A percentile compares a stretch with the other conserved stretches of the same genome.
Evolutionary conservation across 305 asterid genomes (phyloP).

Genomic region (Plantago rigida): DNA sequence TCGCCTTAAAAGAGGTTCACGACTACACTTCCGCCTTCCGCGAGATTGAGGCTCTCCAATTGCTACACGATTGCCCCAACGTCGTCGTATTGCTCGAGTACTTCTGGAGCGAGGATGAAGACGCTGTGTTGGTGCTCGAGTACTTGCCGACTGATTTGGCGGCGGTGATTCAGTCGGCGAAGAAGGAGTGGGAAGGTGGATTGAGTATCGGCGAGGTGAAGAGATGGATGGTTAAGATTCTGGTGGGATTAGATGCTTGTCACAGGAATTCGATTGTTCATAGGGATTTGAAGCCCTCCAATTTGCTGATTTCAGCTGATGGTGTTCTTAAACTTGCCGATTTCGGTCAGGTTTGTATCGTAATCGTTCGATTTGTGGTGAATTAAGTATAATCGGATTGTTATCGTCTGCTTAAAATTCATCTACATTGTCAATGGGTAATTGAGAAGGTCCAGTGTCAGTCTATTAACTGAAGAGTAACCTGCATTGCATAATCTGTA

Average conservation of each 20-base stretch:
- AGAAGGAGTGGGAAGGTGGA: slow-evolving; percentile 54
- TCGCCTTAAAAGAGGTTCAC: slow-evolving; percentile 84
- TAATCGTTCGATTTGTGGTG: not conserved
- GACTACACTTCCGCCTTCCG: slow-evolving; percentile 79
- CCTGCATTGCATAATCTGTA: too few species aligned
- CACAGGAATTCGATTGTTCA: slow-evolving; percentile 75
- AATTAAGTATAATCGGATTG: too few species aligned
- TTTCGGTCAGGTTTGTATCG: slow-evolving; percentile 66
- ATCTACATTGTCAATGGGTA: too few species aligned
- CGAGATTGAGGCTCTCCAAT: slow-evolving; percentile 78
- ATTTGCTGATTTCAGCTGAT: slow-evolving; percentile 72
- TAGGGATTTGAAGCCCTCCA: slow-evolving; percentile 81
- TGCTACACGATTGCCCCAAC: slow-evolving; percentile 60
- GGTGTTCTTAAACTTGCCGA: slow-evolving; percentile 86
- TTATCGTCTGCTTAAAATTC: too few species aligned
- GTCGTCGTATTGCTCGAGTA: slow-evolving; percentile 63
- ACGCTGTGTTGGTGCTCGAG: slow-evolving; percentile 83
- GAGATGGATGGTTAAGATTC: slow-evolving; percentile 77
- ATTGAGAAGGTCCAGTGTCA: too few species aligned
- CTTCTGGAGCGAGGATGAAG: slow-evolving; percentile 93
- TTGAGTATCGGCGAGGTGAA: slow-evolving; percentile 63
- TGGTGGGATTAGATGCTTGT: slow-evolving; percentile 64
- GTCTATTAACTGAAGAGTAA: too few species aligned
- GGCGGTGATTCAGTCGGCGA: slow-evolving; percentile 55
- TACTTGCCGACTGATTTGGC: slow-evolving; percentile 66